These are phyloP conservation scores for Podospora anserina DNA, from an alignment of 495 filamentous ascomycete genomes.

Conservation along the genomic window DNA sequence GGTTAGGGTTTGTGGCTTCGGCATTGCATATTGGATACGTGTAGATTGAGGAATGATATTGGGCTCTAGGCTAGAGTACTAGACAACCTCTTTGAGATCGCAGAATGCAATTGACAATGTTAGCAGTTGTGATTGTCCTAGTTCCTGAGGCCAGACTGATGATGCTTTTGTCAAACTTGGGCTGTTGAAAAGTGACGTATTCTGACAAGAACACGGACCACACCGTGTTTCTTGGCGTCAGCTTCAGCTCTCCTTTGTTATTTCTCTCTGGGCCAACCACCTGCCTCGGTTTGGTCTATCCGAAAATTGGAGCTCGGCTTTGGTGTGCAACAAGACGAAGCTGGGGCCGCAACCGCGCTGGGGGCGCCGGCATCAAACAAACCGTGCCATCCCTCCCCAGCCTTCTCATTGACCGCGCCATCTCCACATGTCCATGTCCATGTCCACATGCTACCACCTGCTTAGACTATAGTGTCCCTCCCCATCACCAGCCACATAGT, in stretches of 20 bases:
- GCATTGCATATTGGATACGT: background rate
- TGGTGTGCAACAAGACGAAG: slow-evolving; percentile 21
- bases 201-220: background rate
- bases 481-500: slow-evolving; percentile 27
- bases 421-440: slow-evolving; percentile 4
- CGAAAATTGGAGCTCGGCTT: slow-evolving; percentile 31
- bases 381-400: slow-evolving; percentile 19
- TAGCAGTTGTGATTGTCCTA: background rate
- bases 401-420: slow-evolving; percentile 13
- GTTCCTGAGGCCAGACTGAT: background rate
- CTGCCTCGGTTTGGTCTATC: slow-evolving; percentile 31
- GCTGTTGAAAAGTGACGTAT: background rate
- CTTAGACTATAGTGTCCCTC: background rate
- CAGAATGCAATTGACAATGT: background rate
- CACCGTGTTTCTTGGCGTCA: slow-evolving; percentile 23
- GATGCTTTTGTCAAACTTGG: background rate
- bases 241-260: slow-evolving; percentile 15
- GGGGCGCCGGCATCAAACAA: slow-evolving; percentile 28
- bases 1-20: background rate
- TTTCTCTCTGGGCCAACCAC: slow-evolving; percentile 35
- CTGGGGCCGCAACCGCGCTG: background rate
- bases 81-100: background rate
- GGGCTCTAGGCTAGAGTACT: background rate
- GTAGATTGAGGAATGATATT: background rate
- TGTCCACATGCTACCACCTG: slow-evolving; percentile 1